Evolutionary conservation across 2,329 filamentous ascomycete species (phyloP), one percentile per base, ranked within the genome.

Genomic region (Alternaria consortialis): DNA sequence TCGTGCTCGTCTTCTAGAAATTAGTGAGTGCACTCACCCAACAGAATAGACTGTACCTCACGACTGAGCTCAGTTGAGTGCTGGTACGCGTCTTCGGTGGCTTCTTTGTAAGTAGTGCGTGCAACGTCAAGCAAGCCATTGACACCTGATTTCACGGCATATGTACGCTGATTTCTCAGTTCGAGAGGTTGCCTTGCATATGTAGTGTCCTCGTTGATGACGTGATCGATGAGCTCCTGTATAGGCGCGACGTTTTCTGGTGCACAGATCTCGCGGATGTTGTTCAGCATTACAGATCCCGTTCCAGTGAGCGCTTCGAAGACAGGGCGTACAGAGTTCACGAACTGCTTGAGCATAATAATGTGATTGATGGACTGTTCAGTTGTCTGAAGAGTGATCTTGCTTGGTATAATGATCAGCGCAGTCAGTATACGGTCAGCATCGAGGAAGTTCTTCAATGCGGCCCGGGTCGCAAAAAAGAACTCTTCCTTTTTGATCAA

Each of bases 91-190:
- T 97, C 92, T 50, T 90, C 87, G 5, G 90, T 95, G 2, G 91
- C 88, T 75, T 98, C 94, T 70, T 95, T 96, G 80, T 95, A 97
- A 0, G 92, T 93, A 71, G 93, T 90, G 5, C 94, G 87, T 34
- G 93, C 92, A 37, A 97, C 91, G 78, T 97, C 94, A 4, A 98
- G 86, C 58, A 97, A 86, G 2, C 92, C 92, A 69, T 92, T 93
- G 42, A 95, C 88, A 0, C 92, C 92, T 46, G 92, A 88, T 86
- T 91, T 95, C 32, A 98, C 90, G 23, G 94, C 94, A 80, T 96
- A 97, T 0, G 91, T 92, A 64, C 94, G 85, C 74, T 98, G 94
- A 63, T 97, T 97, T 13, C 94, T 87, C 58, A 97, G 83, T 63
- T 97, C 94, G 5, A 98, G 84, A 0, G 95, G 90, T 23, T 90